These are phyloP conservation scores for Nitzschia inconspicua DNA, from an alignment of 108 stramenopile species.

Conservation along the genomic window DNA sequence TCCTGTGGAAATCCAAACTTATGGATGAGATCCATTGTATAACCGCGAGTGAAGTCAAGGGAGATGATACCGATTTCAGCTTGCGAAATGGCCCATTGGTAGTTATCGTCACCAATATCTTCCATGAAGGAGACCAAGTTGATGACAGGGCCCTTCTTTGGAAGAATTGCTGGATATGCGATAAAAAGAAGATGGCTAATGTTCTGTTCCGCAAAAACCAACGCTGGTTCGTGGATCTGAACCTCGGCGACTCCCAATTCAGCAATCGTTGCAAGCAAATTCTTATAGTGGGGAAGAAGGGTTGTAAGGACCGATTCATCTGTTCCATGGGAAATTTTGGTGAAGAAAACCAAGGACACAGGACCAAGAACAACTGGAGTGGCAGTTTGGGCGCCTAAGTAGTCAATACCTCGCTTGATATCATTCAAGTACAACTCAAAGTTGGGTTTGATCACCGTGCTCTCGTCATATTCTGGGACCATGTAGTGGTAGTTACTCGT, in stretches of 20 bases:
- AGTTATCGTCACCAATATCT: conserved; percentile 46
- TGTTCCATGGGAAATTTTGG: conserved; percentile 16
- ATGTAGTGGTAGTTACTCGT: conserved; percentile 75
- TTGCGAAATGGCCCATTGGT: conserved; percentile 48
- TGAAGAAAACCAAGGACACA: conserved; percentile 41
- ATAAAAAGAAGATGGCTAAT: conserved; percentile 6
- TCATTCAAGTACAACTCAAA: conserved; percentile 21
- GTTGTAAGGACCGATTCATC: conserved; percentile 17
- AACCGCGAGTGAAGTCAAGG: conserved; percentile 61
- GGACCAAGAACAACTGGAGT: conserved; percentile 57
- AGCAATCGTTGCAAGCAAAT: conserved; percentile 27
- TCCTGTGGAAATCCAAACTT: conserved; percentile 35
- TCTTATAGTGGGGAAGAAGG: conserved; percentile 34
- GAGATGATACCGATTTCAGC: conserved; percentile 29
- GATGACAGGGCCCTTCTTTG: neutral
- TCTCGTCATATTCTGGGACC: conserved; percentile 55
- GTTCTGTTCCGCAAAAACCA: conserved; percentile 42
- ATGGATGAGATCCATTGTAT: conserved; percentile 36
- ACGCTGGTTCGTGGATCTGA: conserved; percentile 62
- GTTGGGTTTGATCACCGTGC: conserved; percentile 13
- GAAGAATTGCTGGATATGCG: conserved; percentile 27
- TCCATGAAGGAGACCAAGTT: conserved; percentile 62
- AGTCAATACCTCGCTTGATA: conserved; percentile 34
- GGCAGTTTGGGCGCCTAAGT: conserved; percentile 33
- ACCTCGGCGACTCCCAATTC: conserved; percentile 49